Evolutionary conservation across 164 flowering plant genomes (phyloP), one percentile per base, ranked within the genome.

Genomic region (Vitis labrusca): DNA sequence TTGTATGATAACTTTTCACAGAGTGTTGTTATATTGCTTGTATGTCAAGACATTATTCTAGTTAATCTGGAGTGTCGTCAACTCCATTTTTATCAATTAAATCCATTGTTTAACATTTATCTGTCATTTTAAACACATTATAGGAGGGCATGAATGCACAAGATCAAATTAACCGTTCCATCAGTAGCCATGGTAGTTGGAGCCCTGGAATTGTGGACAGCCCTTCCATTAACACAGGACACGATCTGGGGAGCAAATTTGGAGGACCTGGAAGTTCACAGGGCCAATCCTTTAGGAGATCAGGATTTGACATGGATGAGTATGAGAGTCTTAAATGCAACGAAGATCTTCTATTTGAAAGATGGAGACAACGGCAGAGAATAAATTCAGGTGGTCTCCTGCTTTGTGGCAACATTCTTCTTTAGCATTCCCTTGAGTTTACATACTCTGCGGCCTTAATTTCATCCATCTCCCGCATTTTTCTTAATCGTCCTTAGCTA

Each of bases 141-240:
- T 70, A 88, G 89, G 89, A 73, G 50, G 49, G 8, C 37, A 64
- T 64, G 65, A 49, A 71, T 55, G 64, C 61, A 11, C 79, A 73
- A 61, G 82, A 74, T 53, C 73, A 48, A 68, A 78, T 80, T 59
- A 73, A 68, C 53, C 37, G 66, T 68, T 69, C 86, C 7, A 71
- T 52, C 11, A 89, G 92, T 81, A 86, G 94, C 76, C 84, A 60
- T 1, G 90, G 86, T 23, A 88, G 93, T 77, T 89, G 89, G 81
- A 92, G 88, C 75, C 91, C 89, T 10, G 84, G 73, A 55, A 15
- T 67, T 16, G 61, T 59, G 13, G 61, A 73, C 50, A 74, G 73
- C 70, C 66, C 57, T 54, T 61, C 78, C 10, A 30, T 58, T 51
- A 50, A 58, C 23, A 47, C 67, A 7, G 76, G 69, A 57, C 74